Conservation (phyloP, 2,329 filamentous ascomycete genomes). For the Colletotrichum sp. region DNA sequence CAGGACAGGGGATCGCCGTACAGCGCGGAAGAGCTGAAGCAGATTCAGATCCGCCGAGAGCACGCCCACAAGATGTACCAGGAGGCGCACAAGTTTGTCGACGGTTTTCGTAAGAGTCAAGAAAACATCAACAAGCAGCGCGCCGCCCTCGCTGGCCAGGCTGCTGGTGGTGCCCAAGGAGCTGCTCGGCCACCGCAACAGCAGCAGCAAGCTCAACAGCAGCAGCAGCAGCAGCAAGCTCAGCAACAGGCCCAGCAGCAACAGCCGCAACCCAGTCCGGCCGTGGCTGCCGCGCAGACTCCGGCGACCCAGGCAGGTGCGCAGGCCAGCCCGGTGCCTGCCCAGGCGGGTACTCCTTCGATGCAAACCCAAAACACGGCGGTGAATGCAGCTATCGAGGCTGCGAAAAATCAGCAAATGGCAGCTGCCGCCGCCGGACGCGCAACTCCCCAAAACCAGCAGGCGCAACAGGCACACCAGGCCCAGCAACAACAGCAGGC, state of each 20-base stretch:
- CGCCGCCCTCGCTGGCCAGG: constrained; percentile 26
- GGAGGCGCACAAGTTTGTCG: constrained; percentile 54
- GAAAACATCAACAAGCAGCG: constrained; percentile 32
- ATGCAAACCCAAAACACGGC: constrained; percentile 33
- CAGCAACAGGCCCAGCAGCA: constrained; percentile 30
- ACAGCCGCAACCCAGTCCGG: constrained; percentile 26
- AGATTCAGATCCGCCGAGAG: constrained; percentile 48
- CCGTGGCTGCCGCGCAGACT: constrained; percentile 7
- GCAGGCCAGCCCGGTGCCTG: constrained; percentile 16
- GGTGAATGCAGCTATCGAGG: constrained; percentile 49
- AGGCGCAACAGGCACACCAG: constrained; percentile 22
- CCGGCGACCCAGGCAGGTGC: constrained; percentile 29
- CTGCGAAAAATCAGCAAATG: constrained; percentile 48
- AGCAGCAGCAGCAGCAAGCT: constrained; percentile 21
- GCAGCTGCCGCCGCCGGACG: constrained; percentile 27
- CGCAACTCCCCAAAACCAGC: constrained; percentile 24
- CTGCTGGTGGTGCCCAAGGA: constrained; percentile 16
- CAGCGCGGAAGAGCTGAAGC: constrained; percentile 52
- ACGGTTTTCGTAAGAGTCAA: constrained; percentile 52
- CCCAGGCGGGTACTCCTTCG: background rate
- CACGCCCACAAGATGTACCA: constrained; percentile 48
- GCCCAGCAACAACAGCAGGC: constrained; percentile 21
- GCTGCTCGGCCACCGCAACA: constrained; percentile 21
- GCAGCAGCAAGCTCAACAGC: constrained; percentile 24
- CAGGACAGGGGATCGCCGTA: constrained; percentile 47